These are phyloP conservation scores for Pilasporangium apinafurcum DNA, from an alignment of 352 stramenopile species.

Conservation along the genomic window DNA sequence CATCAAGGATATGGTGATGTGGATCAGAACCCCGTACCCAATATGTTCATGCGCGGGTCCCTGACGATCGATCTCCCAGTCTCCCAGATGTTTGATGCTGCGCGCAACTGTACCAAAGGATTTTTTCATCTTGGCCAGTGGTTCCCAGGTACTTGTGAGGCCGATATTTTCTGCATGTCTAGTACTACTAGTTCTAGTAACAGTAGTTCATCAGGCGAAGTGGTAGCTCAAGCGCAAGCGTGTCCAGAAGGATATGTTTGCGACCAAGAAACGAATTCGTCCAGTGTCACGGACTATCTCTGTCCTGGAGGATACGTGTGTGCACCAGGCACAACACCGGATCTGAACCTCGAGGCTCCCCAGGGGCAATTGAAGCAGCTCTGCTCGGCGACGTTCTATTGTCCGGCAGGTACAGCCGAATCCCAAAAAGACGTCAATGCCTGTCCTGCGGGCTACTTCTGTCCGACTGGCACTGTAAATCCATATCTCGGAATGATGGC, in stretches of 20 bases:
- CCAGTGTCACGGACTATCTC: slow-evolving; percentile 55
- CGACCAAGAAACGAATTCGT: slow-evolving; percentile 85
- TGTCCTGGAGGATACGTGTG: slow-evolving; percentile 94
- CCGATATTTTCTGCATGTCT: slow-evolving; percentile 91
- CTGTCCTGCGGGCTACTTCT: slow-evolving; percentile 93
- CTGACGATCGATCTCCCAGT: slow-evolving; percentile 84
- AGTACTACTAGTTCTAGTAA: slow-evolving; percentile 8
- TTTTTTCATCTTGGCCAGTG: slow-evolving; percentile 88
- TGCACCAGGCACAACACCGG: slow-evolving; percentile 91
- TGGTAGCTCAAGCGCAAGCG: slow-evolving; percentile 81
- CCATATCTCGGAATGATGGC: slow-evolving; percentile 82
- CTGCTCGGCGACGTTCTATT: slow-evolving; percentile 89
- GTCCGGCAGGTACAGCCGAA: slow-evolving; percentile 78
- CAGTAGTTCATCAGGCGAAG: slow-evolving; percentile 5
- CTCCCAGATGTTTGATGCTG: slow-evolving; percentile 74
- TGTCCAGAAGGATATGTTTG: slow-evolving; percentile 95
- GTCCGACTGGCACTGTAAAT: slow-evolving; percentile 90
- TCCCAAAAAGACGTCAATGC: slow-evolving; percentile 65
- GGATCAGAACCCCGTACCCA: slow-evolving; percentile 59
- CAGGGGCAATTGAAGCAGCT: slow-evolving; percentile 84
- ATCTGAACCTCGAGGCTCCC: slow-evolving; percentile 85
- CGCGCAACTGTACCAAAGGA: slow-evolving; percentile 93
- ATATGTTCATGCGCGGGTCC: slow-evolving; percentile 84
- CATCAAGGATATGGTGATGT: slow-evolving; percentile 93
- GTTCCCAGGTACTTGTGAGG: slow-evolving; percentile 95